These are phyloP conservation scores for Heteromeles arbutifolia DNA, from an alignment of 306 rosid species.

Conservation along the genomic window DNA sequence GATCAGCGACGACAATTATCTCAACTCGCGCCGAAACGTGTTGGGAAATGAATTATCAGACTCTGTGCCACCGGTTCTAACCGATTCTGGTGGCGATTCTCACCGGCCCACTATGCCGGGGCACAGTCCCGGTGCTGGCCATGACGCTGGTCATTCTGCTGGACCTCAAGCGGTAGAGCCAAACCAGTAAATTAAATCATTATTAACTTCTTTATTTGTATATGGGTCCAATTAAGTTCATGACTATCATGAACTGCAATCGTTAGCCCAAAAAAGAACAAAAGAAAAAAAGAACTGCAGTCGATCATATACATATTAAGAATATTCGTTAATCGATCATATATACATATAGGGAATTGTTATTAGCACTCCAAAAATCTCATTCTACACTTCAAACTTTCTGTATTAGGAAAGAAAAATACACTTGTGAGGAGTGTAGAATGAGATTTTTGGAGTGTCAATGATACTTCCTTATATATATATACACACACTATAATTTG, in stretches of 20 bases:
- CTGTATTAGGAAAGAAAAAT: too few species aligned
- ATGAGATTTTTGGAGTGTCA: too few species aligned
- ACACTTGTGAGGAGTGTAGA: too few species aligned
- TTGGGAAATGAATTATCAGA: slow-evolving; percentile 1
- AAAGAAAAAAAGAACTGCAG: background rate
- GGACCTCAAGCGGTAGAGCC: slow-evolving; percentile 24
- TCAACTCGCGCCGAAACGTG: slow-evolving; percentile 7
- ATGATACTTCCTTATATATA: too few species aligned
- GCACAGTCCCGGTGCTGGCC: slow-evolving; percentile 92
- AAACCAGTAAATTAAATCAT: slow-evolving; percentile 14
- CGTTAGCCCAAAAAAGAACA: too few species aligned
- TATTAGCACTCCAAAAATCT: too few species aligned
- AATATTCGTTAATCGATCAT: background rate
- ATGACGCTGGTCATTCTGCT: slow-evolving; percentile 60
- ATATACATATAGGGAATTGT: background rate
- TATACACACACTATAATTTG: background rate
- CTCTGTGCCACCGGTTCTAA: background rate
- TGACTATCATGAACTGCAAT: background rate
- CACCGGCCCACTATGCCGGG: slow-evolving; percentile 76
- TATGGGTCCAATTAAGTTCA: background rate
- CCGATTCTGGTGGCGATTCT: slow-evolving; percentile 26
- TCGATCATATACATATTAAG: background rate
- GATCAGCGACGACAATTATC: too few species aligned
- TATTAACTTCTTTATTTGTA: background rate
- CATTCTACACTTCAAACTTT: too few species aligned